Conservation (phyloP, 2,329 filamentous ascomycete genomes). For the Lasiodiplodia sp. region DNA sequence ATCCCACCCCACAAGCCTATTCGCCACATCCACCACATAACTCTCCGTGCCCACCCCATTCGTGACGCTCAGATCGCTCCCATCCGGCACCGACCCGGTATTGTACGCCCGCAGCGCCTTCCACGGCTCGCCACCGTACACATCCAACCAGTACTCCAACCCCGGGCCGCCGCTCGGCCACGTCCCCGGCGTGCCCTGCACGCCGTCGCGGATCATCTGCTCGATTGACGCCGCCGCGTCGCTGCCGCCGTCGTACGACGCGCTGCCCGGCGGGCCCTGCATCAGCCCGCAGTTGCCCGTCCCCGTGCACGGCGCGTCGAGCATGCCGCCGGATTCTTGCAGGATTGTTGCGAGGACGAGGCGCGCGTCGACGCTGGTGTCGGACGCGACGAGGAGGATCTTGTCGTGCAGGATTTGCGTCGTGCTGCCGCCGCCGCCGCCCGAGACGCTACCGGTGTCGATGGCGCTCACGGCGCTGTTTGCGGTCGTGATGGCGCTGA, state of each 20-base stretch:
- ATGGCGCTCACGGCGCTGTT: not conserved
- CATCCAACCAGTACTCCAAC: conserved; percentile 24
- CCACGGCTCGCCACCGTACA: conserved; percentile 28
- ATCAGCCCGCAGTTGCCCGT: conserved; percentile 34
- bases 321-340: conserved; percentile 33
- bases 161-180: conserved; percentile 31
- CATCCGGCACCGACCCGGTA: conserved; percentile 16
- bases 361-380: conserved; percentile 32
- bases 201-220: conserved; percentile 35
- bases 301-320: conserved; percentile 32
- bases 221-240: conserved; percentile 31
- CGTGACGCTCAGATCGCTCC: conserved; percentile 24
- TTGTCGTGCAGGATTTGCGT: not conserved
- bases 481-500: not conserved
- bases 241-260: conserved; percentile 21
- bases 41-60: conserved; percentile 20
- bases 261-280: conserved; percentile 31
- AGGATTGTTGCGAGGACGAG: conserved; percentile 36
- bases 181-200: conserved; percentile 26
- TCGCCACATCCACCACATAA: conserved; percentile 37
- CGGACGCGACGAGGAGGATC: conserved; percentile 31
- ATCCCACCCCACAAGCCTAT: conserved; percentile 37
- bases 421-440: not conserved
- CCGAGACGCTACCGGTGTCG: not conserved
- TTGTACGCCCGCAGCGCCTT: conserved; percentile 33